A percentile compares a stretch with the other conserved stretches of the same genome.
phyloP scores from a whole-genome alignment of 192 early-diverging fungal genomes.

The Backusella tuberculispora region DNA sequence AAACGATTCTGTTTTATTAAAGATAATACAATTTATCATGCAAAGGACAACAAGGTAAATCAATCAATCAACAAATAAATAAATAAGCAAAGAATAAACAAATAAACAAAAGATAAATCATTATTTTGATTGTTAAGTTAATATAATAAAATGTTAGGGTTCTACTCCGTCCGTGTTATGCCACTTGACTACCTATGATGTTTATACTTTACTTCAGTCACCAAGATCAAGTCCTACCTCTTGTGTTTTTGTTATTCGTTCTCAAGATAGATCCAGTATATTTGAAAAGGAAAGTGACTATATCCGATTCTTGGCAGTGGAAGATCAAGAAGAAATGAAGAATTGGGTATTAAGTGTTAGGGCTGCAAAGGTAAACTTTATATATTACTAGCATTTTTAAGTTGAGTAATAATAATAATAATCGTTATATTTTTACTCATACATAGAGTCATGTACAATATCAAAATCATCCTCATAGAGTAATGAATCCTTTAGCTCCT shows the following conservation, averaged over 20 bases:
- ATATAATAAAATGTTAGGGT: background rate
- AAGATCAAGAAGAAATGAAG: constrained; percentile 62
- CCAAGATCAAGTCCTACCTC: constrained; percentile 75
- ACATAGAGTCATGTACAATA: constrained; percentile 3
- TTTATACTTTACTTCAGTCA: constrained; percentile 71
- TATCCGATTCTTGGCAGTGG: constrained; percentile 68
- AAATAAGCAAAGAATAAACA: constrained; percentile 31
- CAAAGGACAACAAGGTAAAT: constrained; percentile 66
- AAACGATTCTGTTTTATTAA: constrained; percentile 71
- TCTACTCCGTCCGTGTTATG: constrained; percentile 42
- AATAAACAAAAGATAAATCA: background rate
- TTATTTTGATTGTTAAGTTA: background rate
- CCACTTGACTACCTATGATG: constrained; percentile 74
- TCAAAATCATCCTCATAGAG: constrained; percentile 5
- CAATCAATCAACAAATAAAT: constrained; percentile 28
- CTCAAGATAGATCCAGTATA: constrained; percentile 71
- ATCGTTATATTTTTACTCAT: background rate
- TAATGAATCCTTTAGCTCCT: constrained; percentile 21
- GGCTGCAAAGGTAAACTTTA: constrained; percentile 61
- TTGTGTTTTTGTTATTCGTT: constrained; percentile 85
- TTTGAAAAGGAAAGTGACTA: constrained; percentile 91
- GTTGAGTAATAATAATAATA: background rate
- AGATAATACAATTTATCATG: constrained; percentile 69
- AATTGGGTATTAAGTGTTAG: constrained; percentile 76
- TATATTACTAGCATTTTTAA: background rate